These are phyloP conservation scores for Xanthoconium separans DNA, from an alignment of 1,284 basidiomycete species.

Conservation along the genomic window DNA sequence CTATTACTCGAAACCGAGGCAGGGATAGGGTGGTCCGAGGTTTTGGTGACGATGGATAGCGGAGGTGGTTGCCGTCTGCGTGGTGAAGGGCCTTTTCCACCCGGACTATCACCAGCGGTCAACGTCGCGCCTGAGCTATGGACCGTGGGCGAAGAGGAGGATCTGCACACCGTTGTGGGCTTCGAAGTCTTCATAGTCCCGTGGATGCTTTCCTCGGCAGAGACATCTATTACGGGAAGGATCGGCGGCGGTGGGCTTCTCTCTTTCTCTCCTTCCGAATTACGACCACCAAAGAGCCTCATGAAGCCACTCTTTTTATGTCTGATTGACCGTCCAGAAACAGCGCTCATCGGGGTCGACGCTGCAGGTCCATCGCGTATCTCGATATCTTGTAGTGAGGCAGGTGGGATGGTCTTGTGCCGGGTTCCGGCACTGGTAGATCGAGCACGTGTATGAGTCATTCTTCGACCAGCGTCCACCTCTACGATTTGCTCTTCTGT, in stretches of 20 bases:
- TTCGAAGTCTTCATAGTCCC: constrained; percentile 29
- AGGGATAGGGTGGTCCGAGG: constrained; percentile 15
- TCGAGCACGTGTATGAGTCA: constrained; percentile 44
- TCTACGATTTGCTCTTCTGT: constrained; percentile 19
- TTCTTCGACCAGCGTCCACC: constrained; percentile 18
- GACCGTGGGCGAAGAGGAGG: constrained; percentile 20
- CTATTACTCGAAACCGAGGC: constrained; percentile 15
- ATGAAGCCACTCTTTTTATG: constrained; percentile 81
- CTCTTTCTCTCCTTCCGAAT: constrained; percentile 37
- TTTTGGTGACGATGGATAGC: constrained; percentile 44
- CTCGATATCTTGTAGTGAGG: constrained; percentile 38
- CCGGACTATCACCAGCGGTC: constrained; percentile 11
- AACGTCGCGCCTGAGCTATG: constrained; percentile 9
- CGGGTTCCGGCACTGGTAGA: constrained; percentile 62
- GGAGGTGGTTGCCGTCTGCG: constrained; percentile 40
- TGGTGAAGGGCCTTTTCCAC: constrained; percentile 11
- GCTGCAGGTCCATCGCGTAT: constrained; percentile 38
- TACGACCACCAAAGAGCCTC: constrained; percentile 68
- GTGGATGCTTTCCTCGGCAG: constrained; percentile 32
- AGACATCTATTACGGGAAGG: constrained; percentile 45
- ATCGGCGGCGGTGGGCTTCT: constrained; percentile 51
- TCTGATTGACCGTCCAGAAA: constrained; percentile 50
- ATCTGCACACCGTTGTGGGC: constrained; percentile 43
- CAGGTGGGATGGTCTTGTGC: constrained; percentile 45
- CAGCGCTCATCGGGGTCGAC: constrained; percentile 11